Base-by-base conservation (phyloP, 2,329 filamentous ascomycete species). In the Chrysoporthe cubensis region DNA sequence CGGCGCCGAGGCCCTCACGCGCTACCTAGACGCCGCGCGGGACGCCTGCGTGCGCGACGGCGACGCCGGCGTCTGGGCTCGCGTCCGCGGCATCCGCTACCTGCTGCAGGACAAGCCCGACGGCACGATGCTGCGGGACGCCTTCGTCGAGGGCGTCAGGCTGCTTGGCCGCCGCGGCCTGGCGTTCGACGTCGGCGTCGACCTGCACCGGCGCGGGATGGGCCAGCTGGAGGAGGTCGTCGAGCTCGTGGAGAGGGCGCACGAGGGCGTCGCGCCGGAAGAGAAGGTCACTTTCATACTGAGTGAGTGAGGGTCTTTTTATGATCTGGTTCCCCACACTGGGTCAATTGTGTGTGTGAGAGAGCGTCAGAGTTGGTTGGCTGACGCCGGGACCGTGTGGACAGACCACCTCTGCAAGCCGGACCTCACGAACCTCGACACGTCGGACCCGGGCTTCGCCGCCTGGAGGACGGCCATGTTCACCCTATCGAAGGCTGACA, bases 341-440 rank as follows among this genome's bases (percentile, higher is more conserved):
- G 2, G 26, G 26, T 1, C 26, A 26, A 2, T 9, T 58, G 34
- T 58, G 56, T 58, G 14, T 42, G 52, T 5, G 48, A 60, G 44
- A 21, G 9, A 32, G 3, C 18, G 13, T 6, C 8, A n/a, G 16
- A 14, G 2, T 4, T 57, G 60, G n/a, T 37, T 62, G 44, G 70
- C 59, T 59, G 43, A 65, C 61, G 6, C 16, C 14, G n/a, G 9
- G 8, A 40, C 16, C 5, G 26, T 16, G 26, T 21, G n/a, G 11
- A 21, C 71, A 94, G 92, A 97, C 78, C 94, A 97, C 79, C 86
- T 97, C 72, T 94, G 93, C 85, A 97, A 97, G 80, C 94, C 94
- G 1, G 89, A 95, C 77, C 82, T 96, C 40, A 84, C 84, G 43
- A 83, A 91, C 73, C 82, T 85, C 80, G 90, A 86, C 76, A 84